Percentiles rank a stretch among this genome's conserved stretches.
phyloP scores from a whole-genome alignment of 192 early-diverging fungal genomes.

The Coemansia reversa region DNA sequence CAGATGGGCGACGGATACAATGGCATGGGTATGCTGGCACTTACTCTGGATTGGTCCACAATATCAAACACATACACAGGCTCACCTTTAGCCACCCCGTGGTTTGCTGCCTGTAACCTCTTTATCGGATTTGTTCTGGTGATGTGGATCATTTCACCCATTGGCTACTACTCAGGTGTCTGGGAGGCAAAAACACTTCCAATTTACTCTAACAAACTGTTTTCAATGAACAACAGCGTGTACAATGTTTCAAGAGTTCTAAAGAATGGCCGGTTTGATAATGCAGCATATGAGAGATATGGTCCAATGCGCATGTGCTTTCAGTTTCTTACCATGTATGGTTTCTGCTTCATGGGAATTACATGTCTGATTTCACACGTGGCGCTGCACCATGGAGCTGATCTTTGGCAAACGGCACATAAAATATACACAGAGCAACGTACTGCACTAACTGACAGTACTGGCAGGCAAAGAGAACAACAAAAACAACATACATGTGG shows the following conservation, averaged over 20 bases:
- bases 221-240: slow-evolving; percentile 46
- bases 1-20: slow-evolving; percentile 45
- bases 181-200: slow-evolving; percentile 60
- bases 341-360: slow-evolving; percentile 61
- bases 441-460: too few relatives aligned
- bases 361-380: slow-evolving; percentile 66
- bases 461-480: too few relatives aligned
- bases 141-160: slow-evolving; percentile 70
- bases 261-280: slow-evolving; percentile 51
- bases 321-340: slow-evolving; percentile 69
- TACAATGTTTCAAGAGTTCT: slow-evolving; percentile 61
- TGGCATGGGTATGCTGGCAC: slow-evolving; percentile 66
- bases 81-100: slow-evolving; percentile 71
- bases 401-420: slow-evolving; percentile 56
- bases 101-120: slow-evolving; percentile 66
- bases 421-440: slow-evolving; percentile 33
- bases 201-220: slow-evolving; percentile 61
- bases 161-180: slow-evolving; percentile 61
- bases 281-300: slow-evolving; percentile 56
- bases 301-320: slow-evolving; percentile 62
- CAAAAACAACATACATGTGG: too few relatives aligned
- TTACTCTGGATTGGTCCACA: slow-evolving; percentile 73
- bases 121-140: slow-evolving; percentile 63
- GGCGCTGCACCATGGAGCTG: slow-evolving; percentile 60
- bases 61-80: slow-evolving; percentile 53